Conservation (phyloP, 2,329 filamentous ascomycete species). For the Pseudopyrenochaeta lycopersici region DNA sequence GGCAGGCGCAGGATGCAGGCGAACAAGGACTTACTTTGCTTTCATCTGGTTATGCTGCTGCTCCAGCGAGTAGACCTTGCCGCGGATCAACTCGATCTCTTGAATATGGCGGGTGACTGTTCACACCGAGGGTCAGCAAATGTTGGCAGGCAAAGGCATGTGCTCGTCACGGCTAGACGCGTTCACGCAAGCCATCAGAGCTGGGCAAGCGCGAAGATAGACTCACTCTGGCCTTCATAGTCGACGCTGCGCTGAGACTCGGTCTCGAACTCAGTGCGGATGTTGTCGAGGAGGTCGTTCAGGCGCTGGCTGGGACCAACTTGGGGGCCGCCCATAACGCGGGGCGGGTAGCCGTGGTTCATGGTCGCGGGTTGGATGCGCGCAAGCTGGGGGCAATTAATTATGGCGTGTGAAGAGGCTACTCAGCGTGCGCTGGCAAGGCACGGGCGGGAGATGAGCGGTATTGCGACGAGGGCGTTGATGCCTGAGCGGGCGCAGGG, state of each 20-base stretch:
- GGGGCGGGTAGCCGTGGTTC: conserved; percentile 76
- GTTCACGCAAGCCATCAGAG: conserved; percentile 46
- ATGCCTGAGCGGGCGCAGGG: conserved; percentile 17
- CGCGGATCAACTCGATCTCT: conserved; percentile 92
- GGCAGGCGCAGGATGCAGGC: conserved; percentile 1
- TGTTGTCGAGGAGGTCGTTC: conserved; percentile 89
- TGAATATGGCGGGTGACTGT: conserved; percentile 89
- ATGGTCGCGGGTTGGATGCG: conserved; percentile 58
- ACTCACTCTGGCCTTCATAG: conserved; percentile 93
- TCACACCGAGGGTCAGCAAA: conserved; percentile 5
- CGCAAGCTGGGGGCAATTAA: background rate
- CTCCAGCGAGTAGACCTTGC: conserved; percentile 93
- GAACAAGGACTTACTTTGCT: conserved; percentile 74
- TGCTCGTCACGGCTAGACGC: background rate
- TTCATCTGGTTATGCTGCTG: conserved; percentile 89
- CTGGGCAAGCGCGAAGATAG: background rate
- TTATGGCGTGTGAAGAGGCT: background rate
- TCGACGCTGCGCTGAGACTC: conserved; percentile 83
- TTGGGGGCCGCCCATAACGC: conserved; percentile 72
- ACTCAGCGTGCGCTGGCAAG: conserved; percentile 6
- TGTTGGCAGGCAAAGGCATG: background rate
- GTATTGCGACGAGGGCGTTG: conserved; percentile 26
- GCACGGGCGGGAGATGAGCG: conserved; percentile 10
- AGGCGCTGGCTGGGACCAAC: conserved; percentile 75
- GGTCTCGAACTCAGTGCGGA: conserved; percentile 89